Conservation (phyloP, 768 basidiomycete species). For the Amanita exitialis region DNA sequence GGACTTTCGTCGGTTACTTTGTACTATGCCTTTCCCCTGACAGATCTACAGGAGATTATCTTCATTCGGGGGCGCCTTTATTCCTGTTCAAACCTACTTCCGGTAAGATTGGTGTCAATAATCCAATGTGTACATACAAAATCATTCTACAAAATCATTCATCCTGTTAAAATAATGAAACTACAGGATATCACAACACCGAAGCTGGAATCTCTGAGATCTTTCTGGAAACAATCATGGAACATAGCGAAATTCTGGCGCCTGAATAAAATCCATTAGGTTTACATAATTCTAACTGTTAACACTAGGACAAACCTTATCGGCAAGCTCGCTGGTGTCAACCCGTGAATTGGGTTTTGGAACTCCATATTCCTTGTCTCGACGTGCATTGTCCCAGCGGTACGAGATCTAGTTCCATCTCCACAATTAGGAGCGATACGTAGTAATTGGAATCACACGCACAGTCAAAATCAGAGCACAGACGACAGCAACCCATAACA, state of each 20-base stretch:
- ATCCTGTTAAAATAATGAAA: background rate
- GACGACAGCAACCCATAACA: slow-evolving; percentile 45
- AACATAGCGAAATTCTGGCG: slow-evolving; percentile 49
- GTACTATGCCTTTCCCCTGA: too few relatives aligned
- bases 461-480: slow-evolving; percentile 45
- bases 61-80: too few relatives aligned
- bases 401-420: slow-evolving; percentile 41
- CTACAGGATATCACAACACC: background rate
- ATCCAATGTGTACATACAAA: background rate
- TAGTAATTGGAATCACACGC: slow-evolving; percentile 8
- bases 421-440: background rate
- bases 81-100: too few relatives aligned
- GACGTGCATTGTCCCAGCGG: slow-evolving; percentile 45
- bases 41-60: too few relatives aligned
- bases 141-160: background rate
- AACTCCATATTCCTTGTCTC: slow-evolving; percentile 44
- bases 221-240: background rate
- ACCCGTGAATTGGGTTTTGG: slow-evolving; percentile 36
- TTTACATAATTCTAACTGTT: background rate
- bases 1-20: too few relatives aligned
- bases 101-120: too few relatives aligned
- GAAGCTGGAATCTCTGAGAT: background rate
- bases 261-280: slow-evolving; percentile 22
- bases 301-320: slow-evolving; percentile 34
- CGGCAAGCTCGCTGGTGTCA: slow-evolving; percentile 56